phyloP scores from a whole-genome alignment of 2,329 filamentous ascomycete genomes.

The Fusarium pininemorale region DNA sequence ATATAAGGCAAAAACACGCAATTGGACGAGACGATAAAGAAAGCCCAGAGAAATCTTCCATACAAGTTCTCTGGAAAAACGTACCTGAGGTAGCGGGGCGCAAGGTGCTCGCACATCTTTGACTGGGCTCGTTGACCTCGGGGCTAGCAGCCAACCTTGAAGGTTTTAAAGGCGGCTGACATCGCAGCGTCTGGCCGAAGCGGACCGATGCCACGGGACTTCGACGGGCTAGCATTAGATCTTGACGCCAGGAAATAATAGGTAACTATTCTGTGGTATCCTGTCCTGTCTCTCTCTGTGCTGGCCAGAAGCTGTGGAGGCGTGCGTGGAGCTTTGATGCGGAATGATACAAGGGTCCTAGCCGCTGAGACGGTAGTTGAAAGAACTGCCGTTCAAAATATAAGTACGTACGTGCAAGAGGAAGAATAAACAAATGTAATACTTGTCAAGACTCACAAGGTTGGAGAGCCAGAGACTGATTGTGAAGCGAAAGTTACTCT shows the following conservation, averaged over 20 bases:
- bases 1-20: not conserved
- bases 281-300: not conserved
- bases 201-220: conserved; percentile 30
- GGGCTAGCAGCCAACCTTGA: conserved; percentile 5
- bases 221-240: conserved; percentile 33
- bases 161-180: conserved; percentile 11
- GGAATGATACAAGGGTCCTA: conserved; percentile 12
- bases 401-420: not conserved
- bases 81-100: conserved; percentile 37
- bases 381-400: not conserved
- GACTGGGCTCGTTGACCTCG: conserved; percentile 5
- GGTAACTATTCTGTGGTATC: not conserved
- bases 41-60: conserved; percentile 20
- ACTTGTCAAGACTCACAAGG: not conserved
- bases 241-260: not conserved
- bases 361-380: conserved; percentile 13
- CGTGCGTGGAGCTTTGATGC: conserved; percentile 24
- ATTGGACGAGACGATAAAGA: conserved; percentile 20
- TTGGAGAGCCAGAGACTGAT: not conserved
- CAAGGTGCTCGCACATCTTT: conserved; percentile 30
- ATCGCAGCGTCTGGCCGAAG: conserved; percentile 29
- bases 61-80: conserved; percentile 24
- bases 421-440: not conserved
- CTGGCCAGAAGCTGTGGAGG: conserved; percentile 9
- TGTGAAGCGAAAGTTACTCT: not conserved